phyloP scores from a whole-genome alignment of 768 basidiomycete genomes.

The Pleurotus salmoneostramineus region DNA sequence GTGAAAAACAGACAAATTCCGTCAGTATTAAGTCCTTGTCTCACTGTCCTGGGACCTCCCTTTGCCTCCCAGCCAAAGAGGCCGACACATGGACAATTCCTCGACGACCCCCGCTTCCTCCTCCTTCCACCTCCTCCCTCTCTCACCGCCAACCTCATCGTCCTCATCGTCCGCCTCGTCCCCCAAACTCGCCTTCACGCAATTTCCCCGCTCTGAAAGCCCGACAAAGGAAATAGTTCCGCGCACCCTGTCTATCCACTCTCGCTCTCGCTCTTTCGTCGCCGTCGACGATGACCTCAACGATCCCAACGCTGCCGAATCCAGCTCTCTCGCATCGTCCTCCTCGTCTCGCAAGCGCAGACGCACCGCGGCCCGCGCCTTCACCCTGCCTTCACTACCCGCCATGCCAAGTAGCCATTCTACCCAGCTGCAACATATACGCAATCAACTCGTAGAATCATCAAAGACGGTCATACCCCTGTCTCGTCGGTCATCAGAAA shows the following conservation, averaged over 20 bases:
- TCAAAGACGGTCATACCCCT: slow-evolving; percentile 27
- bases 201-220: slow-evolving; percentile 11
- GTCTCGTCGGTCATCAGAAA: slow-evolving; percentile 32
- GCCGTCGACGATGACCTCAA: slow-evolving; percentile 38
- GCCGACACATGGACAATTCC: slow-evolving; percentile 4
- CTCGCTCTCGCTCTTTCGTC: slow-evolving; percentile 19
- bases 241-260: slow-evolving; percentile 14
- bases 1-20: slow-evolving; percentile 2
- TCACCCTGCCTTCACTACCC: slow-evolving; percentile 17
- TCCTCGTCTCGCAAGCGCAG: slow-evolving; percentile 22
- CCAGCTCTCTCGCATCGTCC: slow-evolving; percentile 22
- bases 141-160: slow-evolving; percentile 41
- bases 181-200: slow-evolving; percentile 16
- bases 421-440: slow-evolving; percentile 17
- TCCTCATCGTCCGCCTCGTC: slow-evolving; percentile 21
- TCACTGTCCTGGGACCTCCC: slow-evolving; percentile 4
- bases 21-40: slow-evolving; percentile 6
- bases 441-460: slow-evolving; percentile 19
- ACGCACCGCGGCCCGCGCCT: slow-evolving; percentile 21
- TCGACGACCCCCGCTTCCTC: not conserved
- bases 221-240: slow-evolving; percentile 11
- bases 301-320: slow-evolving; percentile 37
- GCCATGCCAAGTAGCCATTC: not conserved
- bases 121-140: slow-evolving; percentile 30
- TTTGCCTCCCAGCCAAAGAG: slow-evolving; percentile 2